Evolutionary conservation across 768 basidiomycete genomes (phyloP).

Genomic region (Leucogyrophana mollusca): DNA sequence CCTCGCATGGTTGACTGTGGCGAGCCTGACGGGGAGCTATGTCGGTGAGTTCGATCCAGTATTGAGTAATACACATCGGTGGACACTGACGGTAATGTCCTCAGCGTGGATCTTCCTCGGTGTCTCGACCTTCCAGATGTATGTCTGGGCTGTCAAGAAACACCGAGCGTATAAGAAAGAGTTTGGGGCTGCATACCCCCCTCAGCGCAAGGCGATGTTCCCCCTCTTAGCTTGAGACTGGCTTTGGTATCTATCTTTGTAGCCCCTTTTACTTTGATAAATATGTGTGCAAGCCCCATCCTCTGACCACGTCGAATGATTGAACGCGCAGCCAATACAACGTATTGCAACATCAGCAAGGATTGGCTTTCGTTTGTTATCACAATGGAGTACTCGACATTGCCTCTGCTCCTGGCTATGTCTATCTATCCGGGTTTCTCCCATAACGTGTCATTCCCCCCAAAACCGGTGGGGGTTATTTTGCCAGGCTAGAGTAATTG

Average conservation of each 20-base stretch:
- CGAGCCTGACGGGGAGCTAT: conserved; percentile 74
- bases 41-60: conserved; percentile 51
- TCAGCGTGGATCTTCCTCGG: conserved; percentile 65
- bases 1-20: conserved; percentile 70
- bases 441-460: neutral
- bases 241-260: no score
- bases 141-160: conserved; percentile 88
- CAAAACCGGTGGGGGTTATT: no score
- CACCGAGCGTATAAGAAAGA: conserved; percentile 89
- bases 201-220: conserved; percentile 71
- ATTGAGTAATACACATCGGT: neutral
- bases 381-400: no score
- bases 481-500: no score
- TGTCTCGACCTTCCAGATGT: conserved; percentile 68
- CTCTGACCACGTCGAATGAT: no score
- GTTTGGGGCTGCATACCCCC: conserved; percentile 84
- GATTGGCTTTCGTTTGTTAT: no score
- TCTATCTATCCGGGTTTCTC: no score
- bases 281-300: no score
- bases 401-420: no score
- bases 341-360: no score
- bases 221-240: conserved; percentile 47
- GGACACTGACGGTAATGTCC: conserved; percentile 2
- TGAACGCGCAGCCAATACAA: no score
- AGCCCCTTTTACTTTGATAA: no score